These are phyloP conservation scores for Phialocephala subalpina DNA, from an alignment of 2,329 filamentous ascomycete genomes.

Conservation along the genomic window DNA sequence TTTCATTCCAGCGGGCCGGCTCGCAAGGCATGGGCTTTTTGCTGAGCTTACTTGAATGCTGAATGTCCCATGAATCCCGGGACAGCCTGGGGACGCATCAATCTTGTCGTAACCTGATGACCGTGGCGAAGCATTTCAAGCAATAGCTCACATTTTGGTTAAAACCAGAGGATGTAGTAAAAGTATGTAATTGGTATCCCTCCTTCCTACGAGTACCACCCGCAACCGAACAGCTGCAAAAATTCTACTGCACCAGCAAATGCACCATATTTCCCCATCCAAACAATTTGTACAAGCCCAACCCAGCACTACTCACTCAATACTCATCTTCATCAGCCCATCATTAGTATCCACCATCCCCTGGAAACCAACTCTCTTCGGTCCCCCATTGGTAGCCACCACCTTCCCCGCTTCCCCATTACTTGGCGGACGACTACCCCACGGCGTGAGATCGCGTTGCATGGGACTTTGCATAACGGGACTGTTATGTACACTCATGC, in stretches of 20 bases:
- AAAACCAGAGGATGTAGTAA: not conserved
- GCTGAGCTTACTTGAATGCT: no score
- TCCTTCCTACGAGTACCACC: not conserved
- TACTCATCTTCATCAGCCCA: slow-evolving; percentile 95
- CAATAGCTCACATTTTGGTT: not conserved
- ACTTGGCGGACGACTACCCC: slow-evolving; percentile 75
- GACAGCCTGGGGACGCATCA: no score
- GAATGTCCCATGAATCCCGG: no score
- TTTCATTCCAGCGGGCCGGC: no score
- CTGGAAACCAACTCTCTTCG: slow-evolving; percentile 76
- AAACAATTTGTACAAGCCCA: slow-evolving; percentile 5
- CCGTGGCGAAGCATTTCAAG: no score
- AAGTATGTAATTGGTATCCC: not conserved
- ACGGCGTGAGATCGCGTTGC: slow-evolving; percentile 73
- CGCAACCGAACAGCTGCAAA: not conserved
- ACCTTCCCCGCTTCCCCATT: slow-evolving; percentile 58
- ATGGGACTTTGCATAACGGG: slow-evolving; percentile 87
- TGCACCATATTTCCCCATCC: slow-evolving; percentile 1
- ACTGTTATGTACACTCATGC: slow-evolving; percentile 89
- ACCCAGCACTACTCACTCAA: slow-evolving; percentile 64
- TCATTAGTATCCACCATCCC: slow-evolving; percentile 97
- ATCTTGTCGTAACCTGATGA: no score
- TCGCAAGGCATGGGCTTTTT: no score
- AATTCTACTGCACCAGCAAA: not conserved
- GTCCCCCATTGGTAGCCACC: slow-evolving; percentile 54